Conservation (phyloP, 805 yeast genomes). For the Yamadazyma phyllophila region DNA sequence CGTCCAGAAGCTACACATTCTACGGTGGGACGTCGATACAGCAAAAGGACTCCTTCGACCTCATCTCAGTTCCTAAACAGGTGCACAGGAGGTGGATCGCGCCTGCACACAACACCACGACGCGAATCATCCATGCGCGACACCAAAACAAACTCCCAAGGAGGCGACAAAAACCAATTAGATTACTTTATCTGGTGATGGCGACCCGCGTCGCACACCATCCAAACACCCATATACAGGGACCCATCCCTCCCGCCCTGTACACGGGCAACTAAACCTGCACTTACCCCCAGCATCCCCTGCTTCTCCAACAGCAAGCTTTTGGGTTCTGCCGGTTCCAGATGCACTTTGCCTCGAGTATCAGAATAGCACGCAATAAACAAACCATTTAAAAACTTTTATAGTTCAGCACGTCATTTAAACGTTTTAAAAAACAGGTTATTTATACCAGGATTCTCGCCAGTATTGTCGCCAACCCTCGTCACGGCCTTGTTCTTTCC, state of each 20-base stretch:
- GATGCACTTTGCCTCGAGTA: neutral
- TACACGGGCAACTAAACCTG: neutral
- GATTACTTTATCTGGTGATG: no score
- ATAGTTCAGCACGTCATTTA: neutral
- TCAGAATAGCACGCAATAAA: neutral
- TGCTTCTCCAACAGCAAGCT: no score
- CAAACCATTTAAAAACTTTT: no score
- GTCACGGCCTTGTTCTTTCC: no score
- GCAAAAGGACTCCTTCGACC: neutral
- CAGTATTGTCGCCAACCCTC: no score
- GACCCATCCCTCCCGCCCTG: no score
- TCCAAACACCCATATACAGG: no score
- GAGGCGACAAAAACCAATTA: no score
- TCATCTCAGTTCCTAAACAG: neutral
- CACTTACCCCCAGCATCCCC: neutral
- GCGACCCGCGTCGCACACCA: no score
- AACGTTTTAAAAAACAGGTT: neutral
- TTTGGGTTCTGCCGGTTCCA: neutral
- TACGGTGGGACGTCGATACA: no score
- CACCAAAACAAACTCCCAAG: conserved; percentile 2
- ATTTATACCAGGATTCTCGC: neutral
- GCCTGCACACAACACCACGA: neutral
- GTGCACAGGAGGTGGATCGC: neutral
- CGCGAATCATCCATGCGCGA: neutral
- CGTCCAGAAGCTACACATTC: no score